These are phyloP conservation scores for Paramecium tetraurelia DNA, from an alignment of 73 alveolate species.

Conservation along the genomic window DNA sequence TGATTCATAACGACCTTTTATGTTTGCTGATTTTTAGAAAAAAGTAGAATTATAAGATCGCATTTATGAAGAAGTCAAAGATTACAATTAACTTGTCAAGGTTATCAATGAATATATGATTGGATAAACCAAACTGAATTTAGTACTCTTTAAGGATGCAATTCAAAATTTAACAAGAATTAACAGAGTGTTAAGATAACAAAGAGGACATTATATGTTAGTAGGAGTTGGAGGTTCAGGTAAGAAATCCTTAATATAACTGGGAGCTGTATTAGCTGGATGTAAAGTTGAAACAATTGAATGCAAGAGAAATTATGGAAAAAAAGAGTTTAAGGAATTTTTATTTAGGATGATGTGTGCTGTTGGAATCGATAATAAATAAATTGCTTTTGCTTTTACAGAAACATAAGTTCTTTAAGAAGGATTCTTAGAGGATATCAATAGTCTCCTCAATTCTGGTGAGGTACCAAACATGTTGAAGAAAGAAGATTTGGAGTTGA, in stretches of 20 bases:
- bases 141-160: conserved; percentile 93
- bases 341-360: conserved; percentile 79
- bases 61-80: conserved; percentile 87
- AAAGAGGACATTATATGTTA: conserved; percentile 93
- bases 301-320: conserved; percentile 79
- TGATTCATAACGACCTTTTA: conserved; percentile 68
- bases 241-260: conserved; percentile 77
- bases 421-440: conserved; percentile 90
- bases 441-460: conserved; percentile 93
- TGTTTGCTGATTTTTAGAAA: conserved; percentile 79
- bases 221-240: conserved; percentile 94
- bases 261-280: conserved; percentile 86
- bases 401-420: conserved; percentile 90
- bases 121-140: conserved; percentile 82
- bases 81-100: conserved; percentile 68
- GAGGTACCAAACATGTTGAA: conserved; percentile 95
- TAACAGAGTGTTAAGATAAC: conserved; percentile 86
- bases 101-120: conserved; percentile 81
- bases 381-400: conserved; percentile 77
- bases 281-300: conserved; percentile 85
- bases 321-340: conserved; percentile 87
- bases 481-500: conserved; percentile 94
- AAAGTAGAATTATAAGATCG: conserved; percentile 83
- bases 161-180: conserved; percentile 88
- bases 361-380: conserved; percentile 88